Evolutionary conservation across 129 eudicot species (phyloP), one percentile per base, ranked within the genome.

Genomic region (Escallonia rubra): DNA sequence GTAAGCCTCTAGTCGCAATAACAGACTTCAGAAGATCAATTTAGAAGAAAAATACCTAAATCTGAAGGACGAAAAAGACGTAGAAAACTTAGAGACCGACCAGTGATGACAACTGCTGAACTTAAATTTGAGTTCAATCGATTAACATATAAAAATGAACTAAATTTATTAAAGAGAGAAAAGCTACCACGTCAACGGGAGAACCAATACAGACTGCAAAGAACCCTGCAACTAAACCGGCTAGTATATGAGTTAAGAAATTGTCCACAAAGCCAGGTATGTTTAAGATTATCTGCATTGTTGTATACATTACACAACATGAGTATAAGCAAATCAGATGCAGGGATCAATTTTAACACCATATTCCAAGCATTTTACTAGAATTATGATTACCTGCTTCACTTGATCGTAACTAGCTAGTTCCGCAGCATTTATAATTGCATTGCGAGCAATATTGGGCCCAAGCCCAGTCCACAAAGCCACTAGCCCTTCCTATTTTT

Each of bases 171-270:
- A 13, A 40, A 47, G 12, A 62, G 39, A 45, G 55, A 45, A 63
- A 54, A 3, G 11, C 75, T 87, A 89, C 98, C 96, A 93, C 98
- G 61, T 93, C 98, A 76, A 89, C 86, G 48, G 98, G 98, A 51
- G 98, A 93, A 58, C 98, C 98, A 46, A 93, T 83, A 78, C 87
- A 82, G 56, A 93, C 98, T 3, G 98, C 98, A 84, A 93, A 93
- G 63, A 93, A 93, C 14, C 98, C 98, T 48, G 98, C 98, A 48
- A 95, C 98, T 80, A 89, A 79, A 74, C 96, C 96, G 48, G 98
- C 95, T 14, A 93, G 72, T 57, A 89, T 65, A 78, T 93, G 98
- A 38, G 98, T 93, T 23, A 93, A 67, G 53, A 81, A 68, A 71
- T 67, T 86, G 81, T 93, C 95, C 14, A 90, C 68, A 76, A 86